Conservation (phyloP, 2,329 filamentous ascomycete species). For the Simplicillium aogashimaense region DNA sequence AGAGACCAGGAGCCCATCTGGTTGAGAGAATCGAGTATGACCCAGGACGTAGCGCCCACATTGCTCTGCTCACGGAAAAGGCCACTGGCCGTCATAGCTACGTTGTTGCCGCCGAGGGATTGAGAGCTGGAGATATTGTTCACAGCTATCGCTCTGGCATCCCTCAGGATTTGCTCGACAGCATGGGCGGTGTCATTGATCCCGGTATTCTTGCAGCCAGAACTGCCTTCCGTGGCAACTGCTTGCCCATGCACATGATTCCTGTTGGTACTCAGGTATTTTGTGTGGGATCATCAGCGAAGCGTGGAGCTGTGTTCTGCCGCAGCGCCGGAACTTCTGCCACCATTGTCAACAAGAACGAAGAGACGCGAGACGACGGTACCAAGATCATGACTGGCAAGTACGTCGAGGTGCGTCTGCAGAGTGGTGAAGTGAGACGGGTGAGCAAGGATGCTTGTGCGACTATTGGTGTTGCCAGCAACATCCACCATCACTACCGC, state of each 20-base stretch:
- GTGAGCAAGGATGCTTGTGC: constrained; percentile 90
- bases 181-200: constrained; percentile 89
- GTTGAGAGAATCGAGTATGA: constrained; percentile 97
- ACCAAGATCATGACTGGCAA: constrained; percentile 56
- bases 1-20: constrained; percentile 67
- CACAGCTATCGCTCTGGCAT: constrained; percentile 90
- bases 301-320: constrained; percentile 78
- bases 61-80: constrained; percentile 73
- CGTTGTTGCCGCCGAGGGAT: constrained; percentile 89
- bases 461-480: constrained; percentile 90
- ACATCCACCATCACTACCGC: constrained; percentile 79
- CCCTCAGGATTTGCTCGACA: constrained; percentile 73
- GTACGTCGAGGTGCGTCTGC: constrained; percentile 75
- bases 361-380: constrained; percentile 53
- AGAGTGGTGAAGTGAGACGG: constrained; percentile 85
- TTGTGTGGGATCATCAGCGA: constrained; percentile 71
- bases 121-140: constrained; percentile 82
- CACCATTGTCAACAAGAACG: constrained; percentile 80
- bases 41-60: constrained; percentile 84
- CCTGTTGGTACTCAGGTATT: constrained; percentile 89
- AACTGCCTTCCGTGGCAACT: constrained; percentile 91
- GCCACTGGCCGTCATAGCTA: constrained; percentile 72
- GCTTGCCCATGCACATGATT: constrained; percentile 89
- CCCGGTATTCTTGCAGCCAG: constrained; percentile 92
- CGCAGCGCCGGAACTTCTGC: constrained; percentile 90